These are phyloP conservation scores for Leccinellum rugosiceps DNA, from an alignment of 768 basidiomycete species.

Conservation along the genomic window DNA sequence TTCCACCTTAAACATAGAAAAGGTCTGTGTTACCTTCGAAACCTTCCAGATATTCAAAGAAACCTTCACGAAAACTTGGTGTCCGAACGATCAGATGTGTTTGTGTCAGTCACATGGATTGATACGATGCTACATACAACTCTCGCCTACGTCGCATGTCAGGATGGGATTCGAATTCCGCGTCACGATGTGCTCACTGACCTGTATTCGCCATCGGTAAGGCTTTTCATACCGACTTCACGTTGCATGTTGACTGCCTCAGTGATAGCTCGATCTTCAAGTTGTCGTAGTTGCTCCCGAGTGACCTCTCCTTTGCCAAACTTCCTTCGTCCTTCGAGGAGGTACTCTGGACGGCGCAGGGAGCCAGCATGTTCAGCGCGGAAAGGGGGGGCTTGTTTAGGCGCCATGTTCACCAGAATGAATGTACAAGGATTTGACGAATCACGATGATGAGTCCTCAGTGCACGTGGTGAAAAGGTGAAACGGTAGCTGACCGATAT, in stretches of 20 bases:
- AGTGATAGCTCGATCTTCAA: conserved; percentile 40
- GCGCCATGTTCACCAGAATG: conserved; percentile 7
- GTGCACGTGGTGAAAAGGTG: too few relatives aligned
- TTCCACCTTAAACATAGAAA: background rate
- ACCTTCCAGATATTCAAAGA: conserved; percentile 26
- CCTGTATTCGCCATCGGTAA: background rate
- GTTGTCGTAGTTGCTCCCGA: conserved; percentile 30
- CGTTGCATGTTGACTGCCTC: conserved; percentile 35
- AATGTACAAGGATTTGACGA: background rate
- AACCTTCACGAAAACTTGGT: conserved; percentile 27
- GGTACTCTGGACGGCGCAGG: conserved; percentile 38
- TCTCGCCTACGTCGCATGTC: conserved; percentile 17
- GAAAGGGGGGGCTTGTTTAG: conserved; percentile 37
- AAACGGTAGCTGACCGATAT: too few relatives aligned
- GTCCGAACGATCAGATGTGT: conserved; percentile 1
- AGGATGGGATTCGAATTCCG: background rate
- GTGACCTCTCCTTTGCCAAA: conserved; percentile 35
- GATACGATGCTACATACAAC: conserved; percentile 14
- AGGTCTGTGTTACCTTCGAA: conserved; percentile 20
- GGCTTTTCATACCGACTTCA: background rate
- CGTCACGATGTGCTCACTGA: background rate
- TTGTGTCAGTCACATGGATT: background rate
- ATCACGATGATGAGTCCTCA: too few relatives aligned
- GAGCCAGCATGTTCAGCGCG: conserved; percentile 46
- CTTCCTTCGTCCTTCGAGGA: conserved; percentile 36